A percentile compares a stretch with the other conserved stretches of the same genome.
Conservation (phyloP, 768 basidiomycete species). For the Phallus indusiatus region DNA sequence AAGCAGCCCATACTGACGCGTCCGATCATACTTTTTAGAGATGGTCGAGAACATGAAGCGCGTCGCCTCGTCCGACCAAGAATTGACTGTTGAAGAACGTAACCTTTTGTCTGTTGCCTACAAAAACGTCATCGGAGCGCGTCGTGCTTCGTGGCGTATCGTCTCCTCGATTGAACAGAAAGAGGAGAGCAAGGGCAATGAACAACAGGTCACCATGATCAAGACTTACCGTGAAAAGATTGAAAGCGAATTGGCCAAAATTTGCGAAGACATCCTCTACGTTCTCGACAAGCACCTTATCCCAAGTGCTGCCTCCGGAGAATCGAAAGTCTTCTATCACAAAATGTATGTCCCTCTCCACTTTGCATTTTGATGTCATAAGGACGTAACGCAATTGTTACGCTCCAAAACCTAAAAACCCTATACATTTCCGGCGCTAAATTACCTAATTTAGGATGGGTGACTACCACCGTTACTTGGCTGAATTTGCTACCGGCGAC, state of each 20-base stretch:
- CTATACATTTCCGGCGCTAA: no score
- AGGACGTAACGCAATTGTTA: not conserved
- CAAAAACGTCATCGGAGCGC: slow-evolving; percentile 99
- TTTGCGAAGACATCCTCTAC: slow-evolving; percentile 97
- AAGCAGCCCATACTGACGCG: not conserved
- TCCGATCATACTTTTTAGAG: slow-evolving; percentile 35
- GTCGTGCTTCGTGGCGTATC: slow-evolving; percentile 96
- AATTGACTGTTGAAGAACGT: slow-evolving; percentile 96
- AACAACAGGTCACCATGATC: slow-evolving; percentile 93
- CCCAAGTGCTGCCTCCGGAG: slow-evolving; percentile 91
- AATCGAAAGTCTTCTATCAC: slow-evolving; percentile 99
- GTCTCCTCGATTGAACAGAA: slow-evolving; percentile 99
- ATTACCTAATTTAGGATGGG: slow-evolving; percentile 72
- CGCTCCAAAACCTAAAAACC: no score
- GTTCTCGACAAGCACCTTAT: slow-evolving; percentile 98
- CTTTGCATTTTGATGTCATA: slow-evolving; percentile 1
- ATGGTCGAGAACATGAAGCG: slow-evolving; percentile 99
- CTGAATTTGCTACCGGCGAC: slow-evolving; percentile 96
- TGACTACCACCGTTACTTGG: slow-evolving; percentile 98
- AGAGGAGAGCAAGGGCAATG: slow-evolving; percentile 98
- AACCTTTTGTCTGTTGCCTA: slow-evolving; percentile 97
- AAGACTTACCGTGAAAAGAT: slow-evolving; percentile 98
- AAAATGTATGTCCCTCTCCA: slow-evolving; percentile 70
- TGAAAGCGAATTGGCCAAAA: slow-evolving; percentile 91
- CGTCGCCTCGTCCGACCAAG: slow-evolving; percentile 94